Conservation (phyloP, 2,329 filamentous ascomycete species). For the Aureobasidium namibiae region DNA sequence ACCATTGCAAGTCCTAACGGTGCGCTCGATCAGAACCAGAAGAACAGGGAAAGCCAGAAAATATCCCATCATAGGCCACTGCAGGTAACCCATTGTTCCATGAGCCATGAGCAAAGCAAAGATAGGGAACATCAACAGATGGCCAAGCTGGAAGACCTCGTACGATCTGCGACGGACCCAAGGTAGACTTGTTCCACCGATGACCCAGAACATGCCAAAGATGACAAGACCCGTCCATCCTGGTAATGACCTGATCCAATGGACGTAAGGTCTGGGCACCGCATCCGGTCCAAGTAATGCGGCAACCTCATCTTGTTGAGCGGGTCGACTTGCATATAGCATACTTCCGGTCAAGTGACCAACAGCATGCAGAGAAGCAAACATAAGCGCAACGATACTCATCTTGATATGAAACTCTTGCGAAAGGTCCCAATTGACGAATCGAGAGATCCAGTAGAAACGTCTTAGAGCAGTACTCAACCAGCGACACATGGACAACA, state of each 20-base stretch:
- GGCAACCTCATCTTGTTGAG: slow-evolving; percentile 39
- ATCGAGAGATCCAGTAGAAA: slow-evolving; percentile 44
- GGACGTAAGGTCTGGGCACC: slow-evolving; percentile 37
- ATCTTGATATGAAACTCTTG: slow-evolving; percentile 51
- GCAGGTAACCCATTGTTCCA: slow-evolving; percentile 42
- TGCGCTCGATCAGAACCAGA: slow-evolving; percentile 43
- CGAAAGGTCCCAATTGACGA: slow-evolving; percentile 50
- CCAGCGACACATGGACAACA: slow-evolving; percentile 51
- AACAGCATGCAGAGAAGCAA: slow-evolving; percentile 47
- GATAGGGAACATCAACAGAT: slow-evolving; percentile 52
- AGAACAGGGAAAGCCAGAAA: slow-evolving; percentile 48
- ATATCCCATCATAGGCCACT: slow-evolving; percentile 50
- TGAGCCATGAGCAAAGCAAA: slow-evolving; percentile 49
- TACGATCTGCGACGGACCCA: slow-evolving; percentile 45
- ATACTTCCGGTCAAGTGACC: slow-evolving; percentile 49
- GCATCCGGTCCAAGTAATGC: slow-evolving; percentile 36
- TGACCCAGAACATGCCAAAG: slow-evolving; percentile 42
- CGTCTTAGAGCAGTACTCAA: slow-evolving; percentile 45
- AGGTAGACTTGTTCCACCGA: slow-evolving; percentile 44
- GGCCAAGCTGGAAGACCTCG: slow-evolving; percentile 49
- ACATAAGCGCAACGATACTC: slow-evolving; percentile 41
- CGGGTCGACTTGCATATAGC: slow-evolving; percentile 39
- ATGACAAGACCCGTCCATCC: slow-evolving; percentile 45
- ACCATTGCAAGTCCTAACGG: slow-evolving; percentile 37
- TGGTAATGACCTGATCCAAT: slow-evolving; percentile 40